Evolutionary conservation across 2,329 filamentous ascomycete species (phyloP), one percentile per base, ranked within the genome.

Genomic region (Exophiala viscosa): DNA sequence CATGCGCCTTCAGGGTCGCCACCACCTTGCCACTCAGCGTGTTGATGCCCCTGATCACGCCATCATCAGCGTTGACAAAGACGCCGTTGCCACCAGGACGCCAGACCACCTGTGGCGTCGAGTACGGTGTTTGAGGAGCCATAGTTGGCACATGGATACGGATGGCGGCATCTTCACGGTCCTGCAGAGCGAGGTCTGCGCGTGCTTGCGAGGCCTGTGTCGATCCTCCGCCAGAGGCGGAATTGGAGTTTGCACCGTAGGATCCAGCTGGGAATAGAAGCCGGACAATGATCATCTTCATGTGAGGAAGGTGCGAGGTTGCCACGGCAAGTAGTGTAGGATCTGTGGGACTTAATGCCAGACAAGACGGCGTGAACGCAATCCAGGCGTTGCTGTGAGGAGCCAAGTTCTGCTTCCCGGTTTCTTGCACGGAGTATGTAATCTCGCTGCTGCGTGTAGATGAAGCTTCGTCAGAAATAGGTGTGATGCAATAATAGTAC

Each of bases 31-130:
- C 83, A 1, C 75, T 83, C 50, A 67, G 76, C 2, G 74, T 71
- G 64, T 85, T 82, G 5, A 86, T 69, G 1, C 82, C 83, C 43
- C 82, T 71, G 23, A 86, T 72, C 6, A 79, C 70, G 0, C 83
- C 83, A 64, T 86, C 83, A 60, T 86, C 83, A 3, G 80, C 80
- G 67, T 83, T 85, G 10, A 85, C 80, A 75, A 80, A 86, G 0
- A 86, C 68, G 0, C 83, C 83, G 38, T 73, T 77, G 1, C 81
- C 82, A 63, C 83, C 76, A 1, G 82, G 81, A 20, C 83, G 69
- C 83, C 83, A 86, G 5, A 74, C 76, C 5, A 85, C 69, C 46
- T 80, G 76, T 6, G 82, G 82, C 5, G 81, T 85, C 17, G 80
- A 83, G 64, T 85, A 85, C 0, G 76, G 71, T 28, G 82, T 84